Evolutionary conservation across 305 asterid species (phyloP).

Genomic region (Ajuga reptans): DNA sequence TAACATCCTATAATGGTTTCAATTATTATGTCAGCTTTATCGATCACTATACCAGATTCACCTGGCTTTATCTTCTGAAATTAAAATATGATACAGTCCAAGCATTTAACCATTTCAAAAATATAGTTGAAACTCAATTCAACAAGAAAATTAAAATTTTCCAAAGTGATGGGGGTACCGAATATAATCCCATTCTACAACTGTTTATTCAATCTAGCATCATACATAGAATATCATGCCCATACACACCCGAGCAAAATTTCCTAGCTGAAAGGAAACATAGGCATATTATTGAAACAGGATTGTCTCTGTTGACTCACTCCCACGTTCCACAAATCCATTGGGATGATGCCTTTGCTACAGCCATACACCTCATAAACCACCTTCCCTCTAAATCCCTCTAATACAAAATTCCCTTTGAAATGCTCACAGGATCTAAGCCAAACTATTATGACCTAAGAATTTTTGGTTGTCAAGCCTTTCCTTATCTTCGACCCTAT

Average conservation of each 20-base stretch:
- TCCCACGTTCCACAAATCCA: background rate
- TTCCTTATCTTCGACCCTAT: background rate
- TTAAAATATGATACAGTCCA: background rate
- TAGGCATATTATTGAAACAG: too few relatives aligned
- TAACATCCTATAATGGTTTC: too few relatives aligned
- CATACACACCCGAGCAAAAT: too few relatives aligned
- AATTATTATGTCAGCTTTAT: too few relatives aligned
- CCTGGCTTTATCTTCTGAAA: background rate
- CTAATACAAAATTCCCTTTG: background rate
- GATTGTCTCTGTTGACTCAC: background rate
- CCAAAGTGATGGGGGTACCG: too few relatives aligned
- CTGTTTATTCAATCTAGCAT: too few relatives aligned
- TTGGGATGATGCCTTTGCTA: background rate
- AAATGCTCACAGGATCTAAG: background rate
- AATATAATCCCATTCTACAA: too few relatives aligned
- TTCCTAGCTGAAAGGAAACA: too few relatives aligned
- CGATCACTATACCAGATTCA: background rate
- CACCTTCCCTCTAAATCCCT: background rate
- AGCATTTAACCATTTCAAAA: background rate
- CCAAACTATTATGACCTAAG: background rate
- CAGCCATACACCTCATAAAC: background rate
- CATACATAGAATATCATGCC: too few relatives aligned
- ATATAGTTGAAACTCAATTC: background rate
- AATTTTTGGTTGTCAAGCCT: background rate
- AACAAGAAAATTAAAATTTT: background rate